A percentile compares a stretch with the other conserved stretches of the same genome.
phyloP scores from a whole-genome alignment of 805 yeast species.

The Monosporozyma unispora region DNA sequence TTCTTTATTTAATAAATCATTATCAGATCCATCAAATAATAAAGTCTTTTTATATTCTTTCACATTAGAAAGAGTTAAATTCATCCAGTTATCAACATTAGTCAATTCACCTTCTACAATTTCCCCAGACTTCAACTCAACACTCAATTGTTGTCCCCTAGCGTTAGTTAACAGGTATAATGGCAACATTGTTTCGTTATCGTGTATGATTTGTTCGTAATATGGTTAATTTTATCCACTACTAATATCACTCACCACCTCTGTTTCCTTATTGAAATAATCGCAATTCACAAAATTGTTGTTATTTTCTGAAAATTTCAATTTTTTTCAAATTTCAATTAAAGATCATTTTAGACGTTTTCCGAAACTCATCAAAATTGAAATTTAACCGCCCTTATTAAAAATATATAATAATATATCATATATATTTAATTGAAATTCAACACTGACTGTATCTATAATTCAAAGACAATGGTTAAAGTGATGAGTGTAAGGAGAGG shows the following conservation, averaged over 20 bases:
- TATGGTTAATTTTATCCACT: too few relatives aligned
- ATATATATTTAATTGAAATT: too few relatives aligned
- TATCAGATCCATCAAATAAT: constrained; percentile 2
- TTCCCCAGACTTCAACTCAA: constrained; percentile 89
- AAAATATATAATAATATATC: too few relatives aligned
- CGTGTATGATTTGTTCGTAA: too few relatives aligned
- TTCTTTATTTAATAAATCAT: neutral
- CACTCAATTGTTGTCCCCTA: constrained; percentile 76
- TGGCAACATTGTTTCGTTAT: constrained; percentile 50
- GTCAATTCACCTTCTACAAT: constrained; percentile 74
- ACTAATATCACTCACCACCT: too few relatives aligned
- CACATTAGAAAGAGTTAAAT: constrained; percentile 71
- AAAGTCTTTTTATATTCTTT: constrained; percentile 37
- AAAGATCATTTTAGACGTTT: neutral
- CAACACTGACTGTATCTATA: too few relatives aligned
- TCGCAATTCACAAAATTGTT: neutral
- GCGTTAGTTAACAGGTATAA: constrained; percentile 83
- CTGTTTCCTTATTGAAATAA: neutral
- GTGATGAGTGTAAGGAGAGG: too few relatives aligned
- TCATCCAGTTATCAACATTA: constrained; percentile 95
- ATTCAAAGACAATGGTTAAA: too few relatives aligned
- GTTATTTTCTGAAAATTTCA: neutral
- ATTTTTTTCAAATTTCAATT: neutral
- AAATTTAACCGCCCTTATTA: neutral
- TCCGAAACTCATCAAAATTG: too few relatives aligned